Percentiles rank a stretch among this genome's conserved stretches.
phyloP scores from a whole-genome alignment of 1,139 yeast species.

The Yamadazyma sp. region DNA sequence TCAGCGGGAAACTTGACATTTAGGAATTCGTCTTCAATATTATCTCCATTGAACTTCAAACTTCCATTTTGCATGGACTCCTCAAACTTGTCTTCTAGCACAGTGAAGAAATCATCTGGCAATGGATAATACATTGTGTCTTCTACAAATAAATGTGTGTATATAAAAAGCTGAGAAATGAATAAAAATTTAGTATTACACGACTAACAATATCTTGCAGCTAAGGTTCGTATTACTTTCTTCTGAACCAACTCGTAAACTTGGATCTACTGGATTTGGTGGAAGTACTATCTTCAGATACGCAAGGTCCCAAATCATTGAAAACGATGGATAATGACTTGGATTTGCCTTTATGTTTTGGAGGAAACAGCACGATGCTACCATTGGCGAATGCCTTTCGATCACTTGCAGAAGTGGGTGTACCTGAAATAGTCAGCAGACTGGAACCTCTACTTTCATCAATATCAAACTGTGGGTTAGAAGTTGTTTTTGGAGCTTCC shows the following conservation, averaged over 20 bases:
- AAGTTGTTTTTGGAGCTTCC: neutral
- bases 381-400: neutral
- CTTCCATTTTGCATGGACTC: conserved; percentile 25
- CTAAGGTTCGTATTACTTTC: conserved; percentile 6
- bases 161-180: neutral
- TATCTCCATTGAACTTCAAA: conserved; percentile 32
- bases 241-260: conserved; percentile 18
- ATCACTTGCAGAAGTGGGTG: too few species aligned
- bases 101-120: conserved; percentile 26
- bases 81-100: conserved; percentile 25
- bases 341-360: conserved; percentile 10
- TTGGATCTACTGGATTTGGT: conserved; percentile 13
- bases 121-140: conserved; percentile 22
- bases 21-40: conserved; percentile 24
- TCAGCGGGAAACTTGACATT: conserved; percentile 19
- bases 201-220: neutral
- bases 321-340: conserved; percentile 14
- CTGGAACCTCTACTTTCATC: neutral
- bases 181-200: neutral
- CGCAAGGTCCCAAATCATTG: conserved; percentile 12
- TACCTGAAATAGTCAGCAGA: too few species aligned
- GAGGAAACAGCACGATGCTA: neutral
- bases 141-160: neutral
- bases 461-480: neutral
- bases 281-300: conserved; percentile 11